These are phyloP conservation scores for Endotrypanum monterogeii DNA, from an alignment of 208 protist species.

Conservation along the genomic window DNA sequence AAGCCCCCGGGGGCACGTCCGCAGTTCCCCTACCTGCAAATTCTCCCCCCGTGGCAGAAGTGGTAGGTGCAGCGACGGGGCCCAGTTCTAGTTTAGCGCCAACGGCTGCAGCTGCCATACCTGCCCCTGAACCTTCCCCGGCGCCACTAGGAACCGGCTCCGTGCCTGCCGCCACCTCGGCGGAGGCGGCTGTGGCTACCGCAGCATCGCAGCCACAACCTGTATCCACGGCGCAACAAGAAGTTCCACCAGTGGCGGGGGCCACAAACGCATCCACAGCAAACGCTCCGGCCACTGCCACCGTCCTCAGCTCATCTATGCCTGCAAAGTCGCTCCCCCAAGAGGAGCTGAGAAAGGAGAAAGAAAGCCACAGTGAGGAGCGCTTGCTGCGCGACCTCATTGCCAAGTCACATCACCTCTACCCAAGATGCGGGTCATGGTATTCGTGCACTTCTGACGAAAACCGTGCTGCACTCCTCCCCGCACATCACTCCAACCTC, in stretches of 20 bases:
- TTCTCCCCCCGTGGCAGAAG: neutral
- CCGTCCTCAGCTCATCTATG: neutral
- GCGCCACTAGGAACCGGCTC: neutral
- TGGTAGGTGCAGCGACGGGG: neutral
- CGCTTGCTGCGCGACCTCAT: slow-evolving; percentile 20
- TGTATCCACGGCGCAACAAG: neutral
- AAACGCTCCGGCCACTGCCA: neutral
- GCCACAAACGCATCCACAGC: neutral
- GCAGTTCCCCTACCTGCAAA: neutral
- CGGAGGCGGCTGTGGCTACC: neutral
- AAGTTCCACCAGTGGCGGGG: neutral
- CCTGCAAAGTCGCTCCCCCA: neutral
- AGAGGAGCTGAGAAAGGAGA: slow-evolving; percentile 12
- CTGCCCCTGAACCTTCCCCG: neutral
- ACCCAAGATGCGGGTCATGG: neutral
- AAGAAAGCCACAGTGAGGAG: neutral
- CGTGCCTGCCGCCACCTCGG: neutral
- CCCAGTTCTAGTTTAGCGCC: neutral
- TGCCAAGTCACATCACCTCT: neutral
- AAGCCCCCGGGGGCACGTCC: neutral
- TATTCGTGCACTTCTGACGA: neutral
- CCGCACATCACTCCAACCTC: neutral
- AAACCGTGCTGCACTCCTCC: neutral
- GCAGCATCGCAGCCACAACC: neutral
- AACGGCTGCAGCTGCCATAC: neutral